These are phyloP conservation scores for Neospora caninum DNA, from an alignment of 169 alveolate species.

Conservation along the genomic window DNA sequence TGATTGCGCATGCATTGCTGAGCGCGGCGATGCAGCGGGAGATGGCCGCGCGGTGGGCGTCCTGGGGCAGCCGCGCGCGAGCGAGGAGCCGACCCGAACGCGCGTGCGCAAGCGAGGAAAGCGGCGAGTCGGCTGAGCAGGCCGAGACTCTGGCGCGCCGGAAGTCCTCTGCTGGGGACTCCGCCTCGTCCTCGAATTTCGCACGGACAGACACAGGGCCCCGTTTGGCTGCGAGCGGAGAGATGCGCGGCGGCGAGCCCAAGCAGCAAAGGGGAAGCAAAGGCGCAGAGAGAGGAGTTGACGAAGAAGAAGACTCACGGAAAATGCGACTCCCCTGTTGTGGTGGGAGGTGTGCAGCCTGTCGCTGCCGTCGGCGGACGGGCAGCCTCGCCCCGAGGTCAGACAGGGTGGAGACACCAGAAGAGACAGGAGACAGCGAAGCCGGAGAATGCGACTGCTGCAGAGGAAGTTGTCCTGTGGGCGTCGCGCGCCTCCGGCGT, in stretches of 20 bases:
- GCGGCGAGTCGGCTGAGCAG: too few species aligned
- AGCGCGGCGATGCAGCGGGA: neutral
- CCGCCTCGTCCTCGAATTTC: too few species aligned
- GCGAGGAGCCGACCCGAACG: neutral
- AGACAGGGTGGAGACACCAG: neutral
- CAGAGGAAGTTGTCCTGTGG: slow-evolving; percentile 13
- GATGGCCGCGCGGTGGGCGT: neutral
- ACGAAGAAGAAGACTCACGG: neutral
- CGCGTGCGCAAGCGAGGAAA: neutral
- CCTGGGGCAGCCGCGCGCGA: neutral
- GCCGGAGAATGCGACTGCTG: neutral
- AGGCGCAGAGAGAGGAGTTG: neutral
- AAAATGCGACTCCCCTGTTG: neutral
- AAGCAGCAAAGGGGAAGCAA: neutral
- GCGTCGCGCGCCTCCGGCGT: neutral
- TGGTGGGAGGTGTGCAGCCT: neutral
- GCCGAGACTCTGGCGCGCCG: too few species aligned
- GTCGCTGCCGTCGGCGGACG: neutral
- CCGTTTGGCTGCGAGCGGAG: too few species aligned
- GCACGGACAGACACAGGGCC: too few species aligned
- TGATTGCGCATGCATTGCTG: neutral
- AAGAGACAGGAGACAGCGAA: neutral
- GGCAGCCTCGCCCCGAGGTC: too few species aligned
- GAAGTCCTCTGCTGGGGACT: too few species aligned
- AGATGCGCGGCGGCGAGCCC: neutral